phyloP scores from a whole-genome alignment of 371 early-diverging fungal genomes.

The Mortierella sp. region DNA sequence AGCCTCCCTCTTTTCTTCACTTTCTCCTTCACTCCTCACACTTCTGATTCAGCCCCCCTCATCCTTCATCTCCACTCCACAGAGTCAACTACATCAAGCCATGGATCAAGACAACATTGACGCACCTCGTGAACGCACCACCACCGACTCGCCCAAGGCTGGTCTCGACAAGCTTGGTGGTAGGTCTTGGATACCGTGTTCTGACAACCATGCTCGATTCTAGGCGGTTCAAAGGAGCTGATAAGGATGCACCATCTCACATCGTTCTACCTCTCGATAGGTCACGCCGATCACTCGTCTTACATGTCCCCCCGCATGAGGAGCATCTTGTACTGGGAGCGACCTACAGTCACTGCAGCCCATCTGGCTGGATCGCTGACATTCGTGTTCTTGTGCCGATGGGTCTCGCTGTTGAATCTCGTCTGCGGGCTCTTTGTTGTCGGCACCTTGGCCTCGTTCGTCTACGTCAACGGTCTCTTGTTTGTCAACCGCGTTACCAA shows the following conservation, averaged over 20 bases:
- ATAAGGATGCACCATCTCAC: background rate
- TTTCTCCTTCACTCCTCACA: background rate
- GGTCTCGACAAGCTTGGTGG: constrained; percentile 10
- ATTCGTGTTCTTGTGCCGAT: constrained; percentile 61
- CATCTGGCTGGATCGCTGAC: constrained; percentile 53
- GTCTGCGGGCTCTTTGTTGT: constrained; percentile 60
- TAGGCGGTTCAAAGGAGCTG: too few species aligned
- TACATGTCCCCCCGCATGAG: constrained; percentile 58
- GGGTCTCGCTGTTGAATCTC: constrained; percentile 64
- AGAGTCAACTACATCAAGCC: background rate
- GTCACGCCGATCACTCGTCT: constrained; percentile 35
- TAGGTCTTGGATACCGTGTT: too few species aligned
- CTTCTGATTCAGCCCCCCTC: too few species aligned
- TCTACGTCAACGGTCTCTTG: constrained; percentile 62
- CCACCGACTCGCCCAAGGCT: constrained; percentile 33
- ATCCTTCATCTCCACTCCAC: background rate
- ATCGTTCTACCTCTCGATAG: constrained; percentile 19
- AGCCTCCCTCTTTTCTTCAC: background rate
- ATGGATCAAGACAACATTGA: constrained; percentile 20
- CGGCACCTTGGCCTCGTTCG: constrained; percentile 60
- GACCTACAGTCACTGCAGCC: constrained; percentile 58
- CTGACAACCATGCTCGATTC: too few species aligned
- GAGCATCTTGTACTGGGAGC: constrained; percentile 66
- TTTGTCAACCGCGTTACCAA: constrained; percentile 52
- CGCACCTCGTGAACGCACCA: constrained; percentile 33